Evolutionary conservation across 768 basidiomycete genomes (phyloP), one percentile per base, ranked within the genome.

Genomic region (Boletus subparvulus): DNA sequence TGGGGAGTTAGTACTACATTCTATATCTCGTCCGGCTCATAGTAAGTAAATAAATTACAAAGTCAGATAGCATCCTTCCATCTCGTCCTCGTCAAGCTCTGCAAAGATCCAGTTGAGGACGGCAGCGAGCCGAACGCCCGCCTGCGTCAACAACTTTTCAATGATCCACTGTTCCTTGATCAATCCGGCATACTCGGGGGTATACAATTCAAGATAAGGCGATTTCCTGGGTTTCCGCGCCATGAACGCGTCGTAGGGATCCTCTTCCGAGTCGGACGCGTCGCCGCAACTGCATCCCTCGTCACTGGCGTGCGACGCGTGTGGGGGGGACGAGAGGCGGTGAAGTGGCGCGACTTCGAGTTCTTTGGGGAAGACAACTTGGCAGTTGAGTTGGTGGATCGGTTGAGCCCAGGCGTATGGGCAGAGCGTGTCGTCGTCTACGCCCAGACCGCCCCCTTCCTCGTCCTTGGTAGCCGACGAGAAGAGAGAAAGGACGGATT

Each of bases 61-160:
- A 3, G 52, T 52, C 14, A 52, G 30, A 47, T 48, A 37, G 24
- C 24, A 30, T 4, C 2, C 17, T 39, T n/a, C 8, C 2, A 21
- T 26, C n/a, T 49, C 45, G 4, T 44, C 59, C 7, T 55, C 48
- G 4, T 44, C 43, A 1, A 24, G 32, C 16, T 68, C 69, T 21
- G 63, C 61, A 52, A 91, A 90, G 14, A 94, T 74, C 65, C 80
- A 85, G 65, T 97, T 97, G 60, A 98, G 73, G 12, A 90, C 72
- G 0, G 84, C 91, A 2, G 94, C 95, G 26, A 96, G 83, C 24
- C 95, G 79, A 32, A 96, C 74, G 1, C 94, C 95, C 0, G 75
- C 94, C 75, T 88, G 88, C 0, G 90, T 87, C 39, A 98, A 74
- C 61, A 97, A 68, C 73, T 83, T 83, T 78, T 97, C 94, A 3